These are phyloP conservation scores for Ustilago xerochloae DNA, from an alignment of 1,284 basidiomycete genomes.

Conservation along the genomic window DNA sequence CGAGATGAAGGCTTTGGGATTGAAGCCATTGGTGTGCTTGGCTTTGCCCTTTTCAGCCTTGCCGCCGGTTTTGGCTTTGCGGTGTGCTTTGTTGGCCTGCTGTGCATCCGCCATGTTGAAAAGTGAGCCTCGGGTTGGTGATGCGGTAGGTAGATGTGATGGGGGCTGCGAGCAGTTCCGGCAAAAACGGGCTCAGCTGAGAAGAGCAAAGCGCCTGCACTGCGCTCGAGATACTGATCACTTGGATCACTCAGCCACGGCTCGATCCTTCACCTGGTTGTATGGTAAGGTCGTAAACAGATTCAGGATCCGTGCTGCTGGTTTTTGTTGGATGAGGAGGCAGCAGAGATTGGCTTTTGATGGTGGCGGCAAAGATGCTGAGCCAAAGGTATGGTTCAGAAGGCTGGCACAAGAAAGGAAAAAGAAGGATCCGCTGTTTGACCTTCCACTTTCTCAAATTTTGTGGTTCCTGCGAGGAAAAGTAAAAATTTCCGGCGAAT, in stretches of 20 bases:
- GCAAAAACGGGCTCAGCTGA: neutral
- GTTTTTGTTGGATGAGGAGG: neutral
- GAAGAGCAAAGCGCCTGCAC: slow-evolving; percentile 14
- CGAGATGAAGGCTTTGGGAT: slow-evolving; percentile 94
- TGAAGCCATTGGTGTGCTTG: slow-evolving; percentile 74
- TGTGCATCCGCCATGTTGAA: slow-evolving; percentile 56
- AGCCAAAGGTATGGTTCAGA: too few species aligned
- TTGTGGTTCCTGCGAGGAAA: slow-evolving; percentile 35
- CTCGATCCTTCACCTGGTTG: too few species aligned
- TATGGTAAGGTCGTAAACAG: too few species aligned
- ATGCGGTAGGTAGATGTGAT: neutral
- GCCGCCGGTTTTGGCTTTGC: slow-evolving; percentile 59
- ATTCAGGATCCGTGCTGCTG: too few species aligned
- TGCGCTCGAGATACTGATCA: slow-evolving; percentile 5
- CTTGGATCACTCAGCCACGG: too few species aligned
- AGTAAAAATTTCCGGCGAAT: slow-evolving; percentile 31
- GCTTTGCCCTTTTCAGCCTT: slow-evolving; percentile 58
- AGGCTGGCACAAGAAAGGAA: neutral
- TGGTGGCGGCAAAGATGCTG: neutral
- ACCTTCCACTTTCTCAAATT: slow-evolving; percentile 4
- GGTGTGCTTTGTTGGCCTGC: slow-evolving; percentile 62
- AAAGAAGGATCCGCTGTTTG: slow-evolving; percentile 9
- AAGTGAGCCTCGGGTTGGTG: neutral
- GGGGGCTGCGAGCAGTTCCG: too few species aligned
- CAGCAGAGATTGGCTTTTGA: neutral